Evolutionary conservation across 352 stramenopile species (phyloP).

Genomic region (Phytophthora aleatoria): DNA sequence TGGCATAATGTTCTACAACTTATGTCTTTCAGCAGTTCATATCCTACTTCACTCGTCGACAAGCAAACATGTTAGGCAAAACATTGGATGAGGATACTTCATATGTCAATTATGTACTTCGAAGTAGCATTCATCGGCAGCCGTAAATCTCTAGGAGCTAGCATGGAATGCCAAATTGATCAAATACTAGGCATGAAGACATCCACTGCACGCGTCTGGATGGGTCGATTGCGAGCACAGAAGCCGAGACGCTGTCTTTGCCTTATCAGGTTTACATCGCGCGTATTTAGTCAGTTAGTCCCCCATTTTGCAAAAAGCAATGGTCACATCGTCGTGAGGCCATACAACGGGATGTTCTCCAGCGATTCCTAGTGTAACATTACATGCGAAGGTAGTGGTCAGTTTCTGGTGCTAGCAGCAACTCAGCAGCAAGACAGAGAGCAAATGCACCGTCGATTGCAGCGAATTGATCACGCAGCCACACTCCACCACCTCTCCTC

Average conservation of each 20-base stretch:
- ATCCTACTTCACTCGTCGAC: too few relatives aligned
- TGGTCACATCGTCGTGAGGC: conserved; percentile 56
- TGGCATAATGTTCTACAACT: too few relatives aligned
- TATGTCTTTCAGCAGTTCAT: too few relatives aligned
- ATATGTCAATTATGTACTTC: too few relatives aligned
- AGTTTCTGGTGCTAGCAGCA: conserved; percentile 3
- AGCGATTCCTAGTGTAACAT: conserved; percentile 42
- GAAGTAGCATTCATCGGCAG: too few relatives aligned
- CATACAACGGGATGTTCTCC: conserved; percentile 54
- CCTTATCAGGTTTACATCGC: neutral
- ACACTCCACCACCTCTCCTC: conserved; percentile 77
- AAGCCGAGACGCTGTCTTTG: neutral
- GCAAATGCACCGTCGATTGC: conserved; percentile 45
- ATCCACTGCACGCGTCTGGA: too few relatives aligned
- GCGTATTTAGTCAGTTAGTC: too few relatives aligned
- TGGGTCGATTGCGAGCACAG: neutral
- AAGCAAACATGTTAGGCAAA: too few relatives aligned
- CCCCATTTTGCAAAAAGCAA: conserved; percentile 1
- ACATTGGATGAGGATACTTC: too few relatives aligned
- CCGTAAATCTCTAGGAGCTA: too few relatives aligned
- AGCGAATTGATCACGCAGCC: conserved; percentile 79
- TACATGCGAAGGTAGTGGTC: conserved; percentile 17
- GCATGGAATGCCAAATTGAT: too few relatives aligned
- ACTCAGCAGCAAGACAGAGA: neutral
- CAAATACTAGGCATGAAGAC: too few relatives aligned